Evolutionary conservation across 2,329 filamentous ascomycete genomes (phyloP).

Genomic region (Colletotrichum horii): DNA sequence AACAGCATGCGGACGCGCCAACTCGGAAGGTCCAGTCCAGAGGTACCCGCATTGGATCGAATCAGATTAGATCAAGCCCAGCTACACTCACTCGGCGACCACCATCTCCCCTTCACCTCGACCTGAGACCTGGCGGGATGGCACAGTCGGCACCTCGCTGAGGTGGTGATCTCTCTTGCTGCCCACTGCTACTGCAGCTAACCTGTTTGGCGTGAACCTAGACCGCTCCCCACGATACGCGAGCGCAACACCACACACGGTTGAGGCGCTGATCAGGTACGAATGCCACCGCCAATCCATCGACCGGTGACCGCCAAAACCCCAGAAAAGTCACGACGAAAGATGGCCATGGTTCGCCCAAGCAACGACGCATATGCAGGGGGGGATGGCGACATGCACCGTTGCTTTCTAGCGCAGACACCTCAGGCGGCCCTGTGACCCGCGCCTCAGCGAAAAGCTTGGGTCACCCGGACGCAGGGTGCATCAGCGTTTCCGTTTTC

Average conservation of each 20-base stretch:
- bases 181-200: not conserved
- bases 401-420: not conserved
- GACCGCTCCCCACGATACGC: not conserved
- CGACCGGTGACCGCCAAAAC: not conserved
- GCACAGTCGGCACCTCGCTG: not conserved
- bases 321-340: not conserved
- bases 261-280: not conserved
- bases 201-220: not conserved
- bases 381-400: not conserved
- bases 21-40: not conserved
- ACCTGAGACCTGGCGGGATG: not conserved
- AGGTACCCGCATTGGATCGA: not conserved
- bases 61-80: conserved; percentile 1
- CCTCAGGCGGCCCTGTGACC: not conserved
- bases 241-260: not conserved
- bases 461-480: not conserved
- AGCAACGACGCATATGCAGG: not conserved
- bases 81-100: not conserved
- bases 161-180: not conserved
- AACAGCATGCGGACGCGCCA: not conserved
- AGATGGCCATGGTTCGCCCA: not conserved
- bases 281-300: not conserved
- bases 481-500: not conserved
- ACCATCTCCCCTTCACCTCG: not conserved
- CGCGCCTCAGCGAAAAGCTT: not conserved